Evolutionary conservation across 331 rosid species (phyloP).

Genomic region (Telfairia occidentalis): DNA sequence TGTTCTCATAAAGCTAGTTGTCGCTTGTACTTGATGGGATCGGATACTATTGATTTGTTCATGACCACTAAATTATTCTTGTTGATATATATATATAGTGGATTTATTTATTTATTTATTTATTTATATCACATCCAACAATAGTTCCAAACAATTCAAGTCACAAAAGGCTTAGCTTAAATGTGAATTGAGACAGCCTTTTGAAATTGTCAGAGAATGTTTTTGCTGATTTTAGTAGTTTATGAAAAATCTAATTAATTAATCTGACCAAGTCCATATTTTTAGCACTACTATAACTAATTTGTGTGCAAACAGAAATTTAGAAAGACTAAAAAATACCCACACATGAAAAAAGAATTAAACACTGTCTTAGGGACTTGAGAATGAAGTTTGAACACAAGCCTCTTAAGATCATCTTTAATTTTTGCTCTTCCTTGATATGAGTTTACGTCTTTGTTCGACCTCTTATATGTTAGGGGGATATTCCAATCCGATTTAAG

Average conservation of each 20-base stretch:
- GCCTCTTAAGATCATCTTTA: not conserved
- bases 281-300: too few species aligned
- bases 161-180: not conserved
- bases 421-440: not conserved
- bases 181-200: not conserved
- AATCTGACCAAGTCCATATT: not conserved
- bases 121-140: not conserved
- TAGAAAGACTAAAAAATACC: too few species aligned
- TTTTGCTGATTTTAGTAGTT: too few species aligned
- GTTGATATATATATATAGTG: not conserved
- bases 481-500: too few species aligned
- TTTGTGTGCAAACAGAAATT: not conserved
- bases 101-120: not conserved
- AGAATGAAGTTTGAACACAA: not conserved
- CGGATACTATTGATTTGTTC: not conserved
- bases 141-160: too few species aligned
- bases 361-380: not conserved
- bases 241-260: too few species aligned
- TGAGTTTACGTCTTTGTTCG: not conserved
- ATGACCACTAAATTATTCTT: not conserved
- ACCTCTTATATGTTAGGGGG: too few species aligned
- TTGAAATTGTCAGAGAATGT: too few species aligned
- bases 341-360: too few species aligned
- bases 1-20: too few species aligned
- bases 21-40: constrained; percentile 2